phyloP scores from a whole-genome alignment of 768 basidiomycete species.

The Guyanaporus albipodus region DNA sequence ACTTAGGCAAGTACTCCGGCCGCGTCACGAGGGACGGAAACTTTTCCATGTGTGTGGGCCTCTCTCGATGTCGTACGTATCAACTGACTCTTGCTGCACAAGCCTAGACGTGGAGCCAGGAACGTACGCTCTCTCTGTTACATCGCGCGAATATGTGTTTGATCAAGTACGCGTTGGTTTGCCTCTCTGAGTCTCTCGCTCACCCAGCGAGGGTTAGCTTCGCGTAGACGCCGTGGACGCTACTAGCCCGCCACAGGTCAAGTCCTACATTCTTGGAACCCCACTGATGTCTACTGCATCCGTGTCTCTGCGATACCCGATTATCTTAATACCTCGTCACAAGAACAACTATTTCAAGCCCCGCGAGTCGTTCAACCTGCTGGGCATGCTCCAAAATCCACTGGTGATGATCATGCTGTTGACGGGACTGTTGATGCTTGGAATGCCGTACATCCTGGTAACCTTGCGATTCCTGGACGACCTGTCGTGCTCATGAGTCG shows the following conservation, averaged over 20 bases:
- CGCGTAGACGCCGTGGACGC: slow-evolving; percentile 60
- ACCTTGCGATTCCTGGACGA: slow-evolving; percentile 3
- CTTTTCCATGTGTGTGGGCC: slow-evolving; percentile 76
- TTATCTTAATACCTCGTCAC: slow-evolving; percentile 50
- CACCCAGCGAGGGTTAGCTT: slow-evolving; percentile 39
- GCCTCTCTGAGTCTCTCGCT: slow-evolving; percentile 1
- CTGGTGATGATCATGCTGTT: slow-evolving; percentile 80
- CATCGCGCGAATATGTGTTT: slow-evolving; percentile 63
- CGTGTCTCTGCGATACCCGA: slow-evolving; percentile 57
- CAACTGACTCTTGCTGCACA: slow-evolving; percentile 11
- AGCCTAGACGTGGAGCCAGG: slow-evolving; percentile 70
- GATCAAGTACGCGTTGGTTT: slow-evolving; percentile 50
- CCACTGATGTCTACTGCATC: slow-evolving; percentile 57
- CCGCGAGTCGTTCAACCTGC: slow-evolving; percentile 65
- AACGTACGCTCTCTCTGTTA: slow-evolving; percentile 64
- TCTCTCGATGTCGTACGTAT: neutral
- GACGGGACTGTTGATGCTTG: slow-evolving; percentile 63
- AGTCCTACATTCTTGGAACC: slow-evolving; percentile 65
- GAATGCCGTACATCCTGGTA: slow-evolving; percentile 76
- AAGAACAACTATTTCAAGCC: slow-evolving; percentile 65
- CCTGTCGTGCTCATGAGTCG: slow-evolving; percentile 6
- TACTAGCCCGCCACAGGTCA: slow-evolving; percentile 45
- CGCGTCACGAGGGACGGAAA: slow-evolving; percentile 53
- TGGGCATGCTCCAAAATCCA: slow-evolving; percentile 76
- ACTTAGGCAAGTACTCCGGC: slow-evolving; percentile 52